phyloP scores from a whole-genome alignment of 345 rosid species.

The Psidium guajava region DNA sequence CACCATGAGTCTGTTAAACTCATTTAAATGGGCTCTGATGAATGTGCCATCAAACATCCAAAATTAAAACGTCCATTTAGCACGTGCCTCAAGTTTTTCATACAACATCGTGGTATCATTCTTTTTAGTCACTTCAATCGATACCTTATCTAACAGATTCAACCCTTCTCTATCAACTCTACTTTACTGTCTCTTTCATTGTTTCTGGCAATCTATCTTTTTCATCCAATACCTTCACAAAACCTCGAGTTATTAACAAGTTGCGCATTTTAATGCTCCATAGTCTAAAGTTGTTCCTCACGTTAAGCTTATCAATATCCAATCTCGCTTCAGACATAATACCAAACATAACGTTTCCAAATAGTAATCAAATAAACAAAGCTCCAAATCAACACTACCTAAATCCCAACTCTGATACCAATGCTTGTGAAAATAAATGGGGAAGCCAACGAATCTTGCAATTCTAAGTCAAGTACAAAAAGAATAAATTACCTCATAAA shows the following conservation, averaged over 20 bases:
- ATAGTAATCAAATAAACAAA: not conserved
- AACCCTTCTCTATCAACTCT: not conserved
- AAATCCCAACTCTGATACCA: not conserved
- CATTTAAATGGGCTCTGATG: not conserved
- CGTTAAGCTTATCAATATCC: not conserved
- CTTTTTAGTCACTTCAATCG: not conserved
- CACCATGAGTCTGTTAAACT: not conserved
- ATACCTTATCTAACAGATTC: not conserved
- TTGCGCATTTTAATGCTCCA: not conserved
- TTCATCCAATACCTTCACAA: not conserved
- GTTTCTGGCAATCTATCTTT: not conserved
- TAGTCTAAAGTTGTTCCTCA: not conserved
- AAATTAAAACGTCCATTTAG: not conserved
- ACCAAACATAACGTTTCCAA: not conserved
- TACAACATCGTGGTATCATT: fast-evolving
- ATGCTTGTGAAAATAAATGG: not conserved
- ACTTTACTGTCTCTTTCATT: not conserved
- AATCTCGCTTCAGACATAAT: not conserved
- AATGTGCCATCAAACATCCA: not conserved
- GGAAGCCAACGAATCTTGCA: not conserved
- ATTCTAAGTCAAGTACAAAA: not conserved
- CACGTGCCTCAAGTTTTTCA: not conserved
- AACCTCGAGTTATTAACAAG: not conserved
- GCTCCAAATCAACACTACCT: not conserved
- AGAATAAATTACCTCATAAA: not conserved